phyloP scores from a whole-genome alignment of 495 filamentous ascomycete genomes.

The Penicillium roqueforti region DNA sequence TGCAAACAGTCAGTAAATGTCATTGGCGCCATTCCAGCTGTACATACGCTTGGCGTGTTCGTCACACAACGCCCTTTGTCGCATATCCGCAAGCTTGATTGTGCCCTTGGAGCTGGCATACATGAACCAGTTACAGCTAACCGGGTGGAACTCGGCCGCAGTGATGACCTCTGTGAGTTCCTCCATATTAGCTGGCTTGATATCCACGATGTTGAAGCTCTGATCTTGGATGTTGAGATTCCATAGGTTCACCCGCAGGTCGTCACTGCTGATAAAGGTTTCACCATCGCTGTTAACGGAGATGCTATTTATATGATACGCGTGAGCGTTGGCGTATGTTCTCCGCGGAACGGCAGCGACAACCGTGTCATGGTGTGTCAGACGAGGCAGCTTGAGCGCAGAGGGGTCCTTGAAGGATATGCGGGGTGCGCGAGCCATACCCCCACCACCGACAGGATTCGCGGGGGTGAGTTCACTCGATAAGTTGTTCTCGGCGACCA shows the following conservation, averaged over 20 bases:
- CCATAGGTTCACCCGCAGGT: constrained; percentile 97
- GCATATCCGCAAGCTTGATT: constrained; percentile 98
- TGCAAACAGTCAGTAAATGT: constrained; percentile 32
- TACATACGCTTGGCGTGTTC: constrained; percentile 88
- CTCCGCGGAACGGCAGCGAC: constrained; percentile 92
- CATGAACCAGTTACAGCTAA: constrained; percentile 99
- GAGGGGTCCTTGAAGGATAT: constrained; percentile 73
- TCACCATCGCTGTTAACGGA: constrained; percentile 99
- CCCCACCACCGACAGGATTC: constrained; percentile 66
- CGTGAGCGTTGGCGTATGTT: constrained; percentile 97
- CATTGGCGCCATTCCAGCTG: neutral
- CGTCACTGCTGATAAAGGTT: constrained; percentile 98
- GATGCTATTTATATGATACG: constrained; percentile 99
- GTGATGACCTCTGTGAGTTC: constrained; percentile 98
- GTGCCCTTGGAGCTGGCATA: constrained; percentile 99
- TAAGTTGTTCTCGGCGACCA: constrained; percentile 97
- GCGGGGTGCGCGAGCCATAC: constrained; percentile 66
- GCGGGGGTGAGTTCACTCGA: constrained; percentile 88
- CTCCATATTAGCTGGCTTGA: constrained; percentile 99
- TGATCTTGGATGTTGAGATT: constrained; percentile 99
- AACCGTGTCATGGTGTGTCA: constrained; percentile 98
- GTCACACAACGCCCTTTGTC: constrained; percentile 92
- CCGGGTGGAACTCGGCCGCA: constrained; percentile 94
- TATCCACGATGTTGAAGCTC: constrained; percentile 99
- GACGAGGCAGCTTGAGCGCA: constrained; percentile 84